Evolutionary conservation across 2,329 filamentous ascomycete genomes (phyloP).

Genomic region (Hirsutella rhossiliensis): DNA sequence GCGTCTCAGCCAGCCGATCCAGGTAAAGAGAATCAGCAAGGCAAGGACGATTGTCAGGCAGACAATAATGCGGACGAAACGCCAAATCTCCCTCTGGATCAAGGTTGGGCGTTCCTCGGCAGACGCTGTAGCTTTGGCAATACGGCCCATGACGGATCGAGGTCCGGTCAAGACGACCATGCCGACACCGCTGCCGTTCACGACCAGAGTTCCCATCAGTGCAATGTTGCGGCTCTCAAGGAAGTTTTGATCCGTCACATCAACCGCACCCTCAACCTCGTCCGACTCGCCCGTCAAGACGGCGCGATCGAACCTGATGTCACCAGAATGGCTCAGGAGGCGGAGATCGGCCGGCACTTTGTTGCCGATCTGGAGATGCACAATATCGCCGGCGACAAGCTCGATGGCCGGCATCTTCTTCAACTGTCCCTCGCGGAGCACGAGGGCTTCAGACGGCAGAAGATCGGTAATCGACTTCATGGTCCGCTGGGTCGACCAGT

Average conservation of each 20-base stretch:
- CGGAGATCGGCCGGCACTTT: conserved; percentile 36
- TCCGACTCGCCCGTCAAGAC: conserved; percentile 30
- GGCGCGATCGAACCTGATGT: conserved; percentile 28
- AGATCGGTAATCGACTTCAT: conserved; percentile 35
- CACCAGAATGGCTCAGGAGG: conserved; percentile 26
- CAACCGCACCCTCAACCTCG: conserved; percentile 25
- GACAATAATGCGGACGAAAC: conserved; percentile 31
- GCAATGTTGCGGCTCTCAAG: conserved; percentile 31
- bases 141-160: conserved; percentile 28
- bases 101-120: conserved; percentile 25
- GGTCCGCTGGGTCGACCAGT: conserved; percentile 32
- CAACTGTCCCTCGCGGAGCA: conserved; percentile 29
- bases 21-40: conserved; percentile 30
- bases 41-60: conserved; percentile 25
- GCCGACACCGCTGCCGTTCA: conserved; percentile 27
- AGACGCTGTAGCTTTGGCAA: conserved; percentile 22
- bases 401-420: conserved; percentile 25
- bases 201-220: conserved; percentile 28
- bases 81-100: conserved; percentile 29
- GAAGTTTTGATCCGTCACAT: conserved; percentile 26
- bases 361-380: conserved; percentile 32
- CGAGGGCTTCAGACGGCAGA: conserved; percentile 28
- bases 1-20: conserved; percentile 26
- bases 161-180: conserved; percentile 27
- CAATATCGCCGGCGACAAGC: conserved; percentile 33